Evolutionary conservation across 2,329 filamentous ascomycete species (phyloP), one percentile per base, ranked within the genome.

Genomic region (Dendryphion nanum): DNA sequence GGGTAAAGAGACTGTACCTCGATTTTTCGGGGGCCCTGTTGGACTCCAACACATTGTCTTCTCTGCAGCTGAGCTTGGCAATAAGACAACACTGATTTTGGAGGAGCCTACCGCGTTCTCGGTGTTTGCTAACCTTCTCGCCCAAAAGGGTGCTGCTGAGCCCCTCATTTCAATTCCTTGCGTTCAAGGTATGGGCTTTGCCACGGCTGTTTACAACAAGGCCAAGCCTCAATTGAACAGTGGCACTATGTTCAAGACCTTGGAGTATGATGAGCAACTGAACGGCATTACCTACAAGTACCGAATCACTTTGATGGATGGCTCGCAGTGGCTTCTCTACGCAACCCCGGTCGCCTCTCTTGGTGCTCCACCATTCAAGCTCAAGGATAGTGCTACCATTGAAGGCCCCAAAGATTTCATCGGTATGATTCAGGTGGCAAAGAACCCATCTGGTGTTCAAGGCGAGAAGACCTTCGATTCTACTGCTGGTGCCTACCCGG

Each of bases 111-210:
- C 71, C 40, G 75, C 71, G 5, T 81, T 82, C 57, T 82, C 79
- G 1, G 76, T 73, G 3, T 81, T 87, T 50, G 81, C 87, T 28
- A 84, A 86, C 33, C 70, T 97, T 20, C 70, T 97, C 20, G 78
- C 74, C 35, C 73, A 78, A 3, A 71, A 73, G 20, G 57, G 65
- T 17, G 71, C 70, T 7, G 74, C 77, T 5, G 60, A 71, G 0
- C 77, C 83, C 2, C 69, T 79, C 1, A 76, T 97, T 30, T 83
- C 80, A 0, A 86, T 95, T 46, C 89, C 90, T 0, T 61, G 95
- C 6, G 82, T 95, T 0, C 91, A 97, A 59, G 93, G 93, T 14
- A 93, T 94, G 81, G 86, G 82, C 0, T 93, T 89, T 52, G 74
- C 95, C 15, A 96, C 90, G 3, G 89, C 76, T 1, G 64, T 87